Base-by-base conservation (phyloP, 2,329 filamentous ascomycete species). In the Coniosporium tulheliwenetii region DNA sequence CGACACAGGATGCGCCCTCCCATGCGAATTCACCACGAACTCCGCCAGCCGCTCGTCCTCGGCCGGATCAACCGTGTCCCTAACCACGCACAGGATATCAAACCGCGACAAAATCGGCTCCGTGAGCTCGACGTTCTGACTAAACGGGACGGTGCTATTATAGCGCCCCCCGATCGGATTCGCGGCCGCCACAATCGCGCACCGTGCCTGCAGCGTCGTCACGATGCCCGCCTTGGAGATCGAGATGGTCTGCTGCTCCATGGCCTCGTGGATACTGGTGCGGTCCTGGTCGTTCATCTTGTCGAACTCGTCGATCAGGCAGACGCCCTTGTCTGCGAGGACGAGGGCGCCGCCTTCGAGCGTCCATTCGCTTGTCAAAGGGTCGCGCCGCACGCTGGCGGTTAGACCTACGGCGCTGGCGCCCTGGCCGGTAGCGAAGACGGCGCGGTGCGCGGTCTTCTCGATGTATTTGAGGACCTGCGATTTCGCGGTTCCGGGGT, bases 201-300 rank as follows among this genome's bases (percentile, higher is more conserved):
- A 98, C 33, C 91, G 81, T 36, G 91, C 91, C 60, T 98, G 89
- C 1, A 98, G 70, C 0, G 91, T 96, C 1, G 91, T 98, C 36
- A 98, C 91, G 45, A 98, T 98, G 62, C 91, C 91, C 1, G 91
- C 91, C 60, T 98, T 98, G 48, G 86, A 94, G 55, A 98, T 98
- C 45, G 89, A 96, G 50, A 98, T 98, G 1, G 91, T 98, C 64
- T 98, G 91, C 63, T 98, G 91, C 62, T 98, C 91, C 91, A 98
- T 98, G 44, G 91, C 91, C 69, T 98, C 91, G 72, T 98, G 91
- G 51, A 98, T 98, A 7, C 86, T 94, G 1, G 91, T 96, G 48
- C 91, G 78, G 60, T 98, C 91, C 57, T 96, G 86, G 58, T 98
- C 91, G 59, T 96, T 96, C 91, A 98, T 98, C 71, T 98, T 98